Evolutionary conservation across 2,329 filamentous ascomycete genomes (phyloP).

Genomic region (Apiospora marii): DNA sequence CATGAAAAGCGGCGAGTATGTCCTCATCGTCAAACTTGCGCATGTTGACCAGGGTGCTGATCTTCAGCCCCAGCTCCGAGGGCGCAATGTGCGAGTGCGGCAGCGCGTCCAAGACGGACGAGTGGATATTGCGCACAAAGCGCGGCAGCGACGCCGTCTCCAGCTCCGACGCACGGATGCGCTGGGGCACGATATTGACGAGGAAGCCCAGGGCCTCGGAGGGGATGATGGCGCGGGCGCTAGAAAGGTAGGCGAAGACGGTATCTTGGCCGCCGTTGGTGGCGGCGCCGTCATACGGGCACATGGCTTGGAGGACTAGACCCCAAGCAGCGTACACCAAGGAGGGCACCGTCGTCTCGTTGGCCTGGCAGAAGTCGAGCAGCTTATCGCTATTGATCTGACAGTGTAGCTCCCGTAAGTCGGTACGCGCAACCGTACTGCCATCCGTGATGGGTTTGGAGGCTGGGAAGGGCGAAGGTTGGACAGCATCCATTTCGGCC

Average conservation of each 20-base stretch:
- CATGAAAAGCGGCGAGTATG: background rate
- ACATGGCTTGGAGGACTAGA: constrained; percentile 21
- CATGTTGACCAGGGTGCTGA: constrained; percentile 25
- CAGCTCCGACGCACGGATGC: background rate
- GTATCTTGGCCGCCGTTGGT: background rate
- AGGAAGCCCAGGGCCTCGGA: constrained; percentile 26
- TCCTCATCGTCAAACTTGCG: constrained; percentile 26
- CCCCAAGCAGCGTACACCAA: constrained; percentile 26
- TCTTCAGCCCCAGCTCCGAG: constrained; percentile 23
- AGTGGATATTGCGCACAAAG: constrained; percentile 8
- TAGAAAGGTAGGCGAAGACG: constrained; percentile 26
- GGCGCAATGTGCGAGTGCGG: constrained; percentile 26
- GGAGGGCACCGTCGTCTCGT: constrained; percentile 24
- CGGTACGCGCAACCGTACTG: background rate
- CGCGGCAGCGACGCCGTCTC: background rate
- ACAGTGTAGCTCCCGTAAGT: constrained; percentile 22
- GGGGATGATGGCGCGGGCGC: constrained; percentile 23
- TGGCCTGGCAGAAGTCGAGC: constrained; percentile 20
- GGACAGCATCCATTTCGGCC: background rate
- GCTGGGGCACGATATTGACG: constrained; percentile 27
- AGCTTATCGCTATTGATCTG: constrained; percentile 7
- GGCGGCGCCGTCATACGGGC: background rate
- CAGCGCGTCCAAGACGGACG: constrained; percentile 22
- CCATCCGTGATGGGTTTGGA: background rate
- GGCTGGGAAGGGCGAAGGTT: background rate